Evolutionary conservation across 352 stramenopile species (phyloP).

Genomic region (Plasmopara muralis): DNA sequence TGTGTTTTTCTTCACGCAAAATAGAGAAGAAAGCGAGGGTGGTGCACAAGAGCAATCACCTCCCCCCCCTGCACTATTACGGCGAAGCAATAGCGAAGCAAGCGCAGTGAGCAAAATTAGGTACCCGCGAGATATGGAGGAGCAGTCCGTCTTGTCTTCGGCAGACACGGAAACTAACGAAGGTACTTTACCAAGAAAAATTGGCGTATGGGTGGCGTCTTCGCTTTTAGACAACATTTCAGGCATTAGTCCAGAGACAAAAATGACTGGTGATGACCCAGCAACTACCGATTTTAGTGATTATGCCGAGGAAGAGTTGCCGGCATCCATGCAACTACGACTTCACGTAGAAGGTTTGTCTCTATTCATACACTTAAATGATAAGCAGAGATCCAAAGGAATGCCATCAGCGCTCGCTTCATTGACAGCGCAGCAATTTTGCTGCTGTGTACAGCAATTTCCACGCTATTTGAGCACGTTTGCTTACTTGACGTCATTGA

Average conservation of each 20-base stretch:
- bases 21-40: constrained; percentile 18
- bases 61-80: constrained; percentile 16
- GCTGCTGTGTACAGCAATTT: constrained; percentile 62
- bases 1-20: constrained; percentile 66
- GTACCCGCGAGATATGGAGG: constrained; percentile 13
- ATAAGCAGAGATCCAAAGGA: constrained; percentile 25
- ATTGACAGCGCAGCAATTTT: constrained; percentile 65
- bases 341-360: constrained; percentile 63
- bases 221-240: constrained; percentile 47
- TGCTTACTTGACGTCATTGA: constrained; percentile 65
- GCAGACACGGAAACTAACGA: constrained; percentile 28
- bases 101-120: constrained; percentile 20
- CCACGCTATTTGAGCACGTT: constrained; percentile 64
- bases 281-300: constrained; percentile 11
- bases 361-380: constrained; percentile 54
- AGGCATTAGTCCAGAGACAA: constrained; percentile 16
- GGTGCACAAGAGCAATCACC: constrained; percentile 4
- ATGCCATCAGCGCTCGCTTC: constrained; percentile 46
- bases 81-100: constrained; percentile 24
- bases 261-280: constrained; percentile 21
- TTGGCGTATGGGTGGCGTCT: constrained; percentile 50
- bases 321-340: constrained; percentile 64
- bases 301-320: constrained; percentile 24
- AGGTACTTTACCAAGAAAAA: constrained; percentile 39
- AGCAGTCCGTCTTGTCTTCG: constrained; percentile 26